Evolutionary conservation across 2,329 filamentous ascomycete genomes (phyloP).

Genomic region (Paraconiothyrium sp.): DNA sequence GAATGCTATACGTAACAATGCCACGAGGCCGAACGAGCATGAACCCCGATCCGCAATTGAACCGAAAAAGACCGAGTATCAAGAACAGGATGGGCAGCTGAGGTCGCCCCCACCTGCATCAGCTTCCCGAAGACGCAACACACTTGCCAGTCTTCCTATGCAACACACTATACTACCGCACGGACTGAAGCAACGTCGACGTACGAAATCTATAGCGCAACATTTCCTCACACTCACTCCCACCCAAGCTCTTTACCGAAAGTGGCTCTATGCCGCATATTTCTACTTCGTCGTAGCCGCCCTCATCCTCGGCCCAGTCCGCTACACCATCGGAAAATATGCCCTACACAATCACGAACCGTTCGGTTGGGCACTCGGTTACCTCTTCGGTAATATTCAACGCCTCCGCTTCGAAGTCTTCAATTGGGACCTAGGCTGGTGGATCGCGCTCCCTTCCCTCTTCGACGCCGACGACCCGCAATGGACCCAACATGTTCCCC

Average conservation of each 20-base stretch:
- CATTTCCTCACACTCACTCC: constrained; percentile 84
- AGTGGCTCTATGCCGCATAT: constrained; percentile 84
- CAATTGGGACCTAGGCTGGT: constrained; percentile 73
- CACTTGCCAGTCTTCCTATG: constrained; percentile 39
- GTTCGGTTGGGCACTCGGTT: constrained; percentile 90
- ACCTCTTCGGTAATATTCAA: constrained; percentile 82
- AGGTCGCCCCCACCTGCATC: constrained; percentile 10
- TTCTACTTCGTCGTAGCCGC: constrained; percentile 74
- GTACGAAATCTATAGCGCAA: constrained; percentile 54
- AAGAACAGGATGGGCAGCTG: constrained; percentile 16
- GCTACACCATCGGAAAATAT: constrained; percentile 71
- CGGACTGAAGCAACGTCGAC: constrained; percentile 34
- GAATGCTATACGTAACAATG: constrained; percentile 29
- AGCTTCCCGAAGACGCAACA: constrained; percentile 44
- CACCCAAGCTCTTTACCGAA: constrained; percentile 76
- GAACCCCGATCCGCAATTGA: constrained; percentile 46
- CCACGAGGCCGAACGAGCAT: constrained; percentile 20
- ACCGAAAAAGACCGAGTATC: constrained; percentile 23
- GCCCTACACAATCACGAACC: constrained; percentile 81
- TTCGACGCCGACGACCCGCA: constrained; percentile 32
- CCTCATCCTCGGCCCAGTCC: constrained; percentile 76
- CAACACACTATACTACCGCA: constrained; percentile 34
- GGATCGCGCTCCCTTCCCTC: constrained; percentile 75
- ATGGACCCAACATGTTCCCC: constrained; percentile 21
- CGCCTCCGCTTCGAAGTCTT: constrained; percentile 77